Percentiles rank a stretch among this genome's conserved stretches.
phyloP scores from a whole-genome alignment of 2,329 filamentous ascomycete genomes.

The Leptographium galeiforme region DNA sequence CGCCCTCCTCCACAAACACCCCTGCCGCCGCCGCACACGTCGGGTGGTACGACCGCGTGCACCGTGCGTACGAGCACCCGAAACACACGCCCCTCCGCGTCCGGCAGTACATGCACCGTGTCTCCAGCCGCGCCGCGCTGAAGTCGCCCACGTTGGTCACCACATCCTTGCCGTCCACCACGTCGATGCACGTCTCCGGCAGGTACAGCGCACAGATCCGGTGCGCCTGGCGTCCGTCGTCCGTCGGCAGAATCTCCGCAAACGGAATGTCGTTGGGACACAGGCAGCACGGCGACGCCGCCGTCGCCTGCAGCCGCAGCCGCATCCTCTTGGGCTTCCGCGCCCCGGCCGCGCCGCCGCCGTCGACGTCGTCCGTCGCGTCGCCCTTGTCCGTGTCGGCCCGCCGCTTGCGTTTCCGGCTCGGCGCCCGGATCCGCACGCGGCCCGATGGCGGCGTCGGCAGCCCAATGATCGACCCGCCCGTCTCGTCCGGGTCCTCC shows the following conservation, averaged over 20 bases:
- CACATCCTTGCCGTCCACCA: slow-evolving; percentile 54
- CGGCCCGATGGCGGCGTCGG: slow-evolving; percentile 61
- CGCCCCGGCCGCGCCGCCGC: background rate
- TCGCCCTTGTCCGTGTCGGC: slow-evolving; percentile 24
- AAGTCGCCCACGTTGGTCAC: slow-evolving; percentile 71
- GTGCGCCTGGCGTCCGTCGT: slow-evolving; percentile 78
- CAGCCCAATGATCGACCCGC: slow-evolving; percentile 50
- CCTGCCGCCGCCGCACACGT: slow-evolving; percentile 88
- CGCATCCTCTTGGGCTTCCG: slow-evolving; percentile 62
- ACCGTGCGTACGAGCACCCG: slow-evolving; percentile 92
- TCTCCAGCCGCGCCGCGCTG: slow-evolving; percentile 72
- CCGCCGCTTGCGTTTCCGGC: slow-evolving; percentile 43
- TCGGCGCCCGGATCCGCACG: slow-evolving; percentile 18
- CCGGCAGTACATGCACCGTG: slow-evolving; percentile 90
- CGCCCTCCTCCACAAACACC: slow-evolving; percentile 77
- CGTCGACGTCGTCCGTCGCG: background rate
- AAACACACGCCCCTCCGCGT: slow-evolving; percentile 94
- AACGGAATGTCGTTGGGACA: slow-evolving; percentile 83
- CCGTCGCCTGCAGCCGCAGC: slow-evolving; percentile 39
- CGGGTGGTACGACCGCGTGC: slow-evolving; percentile 82
- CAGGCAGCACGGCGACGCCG: slow-evolving; percentile 56
- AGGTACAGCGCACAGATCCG: slow-evolving; percentile 81
- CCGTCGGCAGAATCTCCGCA: slow-evolving; percentile 72
- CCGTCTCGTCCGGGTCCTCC: slow-evolving; percentile 45
- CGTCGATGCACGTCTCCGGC: slow-evolving; percentile 78